Percentiles rank a stretch among this genome's conserved stretches.
Conservation (phyloP, 768 basidiomycete genomes). For the Boletus reticulatus region DNA sequence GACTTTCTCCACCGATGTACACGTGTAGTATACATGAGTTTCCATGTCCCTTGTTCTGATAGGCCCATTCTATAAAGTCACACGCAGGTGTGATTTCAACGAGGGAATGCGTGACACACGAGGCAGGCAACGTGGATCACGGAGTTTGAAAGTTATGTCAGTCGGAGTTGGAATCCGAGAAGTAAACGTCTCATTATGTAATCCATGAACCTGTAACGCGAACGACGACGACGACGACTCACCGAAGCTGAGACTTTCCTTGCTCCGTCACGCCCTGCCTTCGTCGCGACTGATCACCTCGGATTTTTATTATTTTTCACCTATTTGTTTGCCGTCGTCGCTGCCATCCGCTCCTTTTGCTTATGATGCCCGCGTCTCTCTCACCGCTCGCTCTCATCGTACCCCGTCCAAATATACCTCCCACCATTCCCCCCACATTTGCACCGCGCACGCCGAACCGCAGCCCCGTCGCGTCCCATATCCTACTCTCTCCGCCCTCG, state of each 20-base stretch:
- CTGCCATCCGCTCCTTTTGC: slow-evolving; percentile 51
- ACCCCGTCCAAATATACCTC: slow-evolving; percentile 50
- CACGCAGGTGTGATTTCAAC: slow-evolving; percentile 25
- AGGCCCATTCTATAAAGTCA: slow-evolving; percentile 4
- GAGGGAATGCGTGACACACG: slow-evolving; percentile 9
- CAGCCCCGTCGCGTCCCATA: slow-evolving; percentile 52
- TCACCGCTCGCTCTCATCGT: slow-evolving; percentile 60
- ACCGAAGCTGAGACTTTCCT: slow-evolving; percentile 22
- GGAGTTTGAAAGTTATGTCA: slow-evolving; percentile 9
- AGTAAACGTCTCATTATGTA: slow-evolving; percentile 24
- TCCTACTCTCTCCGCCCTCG: slow-evolving; percentile 45
- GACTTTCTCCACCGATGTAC: slow-evolving; percentile 11
- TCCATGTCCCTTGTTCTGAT: not conserved
- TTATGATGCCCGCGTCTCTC: slow-evolving; percentile 42
- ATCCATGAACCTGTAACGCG: slow-evolving; percentile 10
- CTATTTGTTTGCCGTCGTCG: slow-evolving; percentile 9
- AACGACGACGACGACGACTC: slow-evolving; percentile 25
- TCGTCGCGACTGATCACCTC: slow-evolving; percentile 4
- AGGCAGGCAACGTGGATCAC: slow-evolving; percentile 22
- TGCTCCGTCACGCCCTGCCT: slow-evolving; percentile 4
- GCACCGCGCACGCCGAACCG: slow-evolving; percentile 60
- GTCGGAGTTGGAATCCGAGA: slow-evolving; percentile 19
- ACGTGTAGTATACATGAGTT: slow-evolving; percentile 15
- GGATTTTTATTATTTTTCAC: slow-evolving; percentile 20
- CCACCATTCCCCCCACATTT: slow-evolving; percentile 27